These are phyloP conservation scores for Marvania coccoides DNA, from an alignment of 139 green algal species.

Conservation along the genomic window DNA sequence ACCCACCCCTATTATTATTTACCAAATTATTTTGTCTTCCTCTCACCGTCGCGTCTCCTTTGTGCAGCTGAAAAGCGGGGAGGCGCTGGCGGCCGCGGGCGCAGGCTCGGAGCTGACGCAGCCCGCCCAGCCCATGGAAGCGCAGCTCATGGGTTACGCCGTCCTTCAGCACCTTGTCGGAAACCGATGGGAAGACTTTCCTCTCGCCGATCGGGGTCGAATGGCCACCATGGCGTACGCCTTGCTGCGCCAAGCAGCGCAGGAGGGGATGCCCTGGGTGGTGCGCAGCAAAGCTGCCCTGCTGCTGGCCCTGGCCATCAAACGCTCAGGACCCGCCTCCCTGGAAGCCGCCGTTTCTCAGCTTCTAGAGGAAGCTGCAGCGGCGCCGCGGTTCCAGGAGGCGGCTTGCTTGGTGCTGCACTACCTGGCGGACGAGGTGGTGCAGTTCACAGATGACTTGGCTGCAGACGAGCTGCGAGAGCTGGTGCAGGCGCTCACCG, in stretches of 20 bases:
- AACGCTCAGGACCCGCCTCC: slow-evolving; percentile 46
- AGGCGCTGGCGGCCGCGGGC: slow-evolving; percentile 4
- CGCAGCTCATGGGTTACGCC: slow-evolving; percentile 40
- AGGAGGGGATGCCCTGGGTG: slow-evolving; percentile 29
- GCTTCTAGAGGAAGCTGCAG: slow-evolving; percentile 44
- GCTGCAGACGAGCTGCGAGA: slow-evolving; percentile 42
- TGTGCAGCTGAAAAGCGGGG: slow-evolving; percentile 34
- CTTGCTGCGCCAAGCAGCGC: slow-evolving; percentile 31
- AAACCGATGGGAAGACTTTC: slow-evolving; percentile 39
- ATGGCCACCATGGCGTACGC: slow-evolving; percentile 24
- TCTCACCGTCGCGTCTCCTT: background rate
- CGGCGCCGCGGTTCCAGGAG: slow-evolving; percentile 26
- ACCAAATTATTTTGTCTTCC: background rate
- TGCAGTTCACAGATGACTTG: slow-evolving; percentile 40
- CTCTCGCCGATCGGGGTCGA: slow-evolving; percentile 24
- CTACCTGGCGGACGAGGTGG: slow-evolving; percentile 70
- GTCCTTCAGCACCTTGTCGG: slow-evolving; percentile 45
- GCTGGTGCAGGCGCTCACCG: slow-evolving; percentile 48
- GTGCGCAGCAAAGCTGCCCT: slow-evolving; percentile 61
- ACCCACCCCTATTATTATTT: background rate
- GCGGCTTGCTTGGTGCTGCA: slow-evolving; percentile 60
- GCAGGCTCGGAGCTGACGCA: slow-evolving; percentile 24
- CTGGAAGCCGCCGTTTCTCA: slow-evolving; percentile 53
- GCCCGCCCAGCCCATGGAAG: slow-evolving; percentile 20
- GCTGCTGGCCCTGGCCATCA: slow-evolving; percentile 59